Evolutionary conservation across 2,329 filamentous ascomycete genomes (phyloP), one percentile per base, ranked within the genome.

Genomic region (Graphilbum fragrans): DNA sequence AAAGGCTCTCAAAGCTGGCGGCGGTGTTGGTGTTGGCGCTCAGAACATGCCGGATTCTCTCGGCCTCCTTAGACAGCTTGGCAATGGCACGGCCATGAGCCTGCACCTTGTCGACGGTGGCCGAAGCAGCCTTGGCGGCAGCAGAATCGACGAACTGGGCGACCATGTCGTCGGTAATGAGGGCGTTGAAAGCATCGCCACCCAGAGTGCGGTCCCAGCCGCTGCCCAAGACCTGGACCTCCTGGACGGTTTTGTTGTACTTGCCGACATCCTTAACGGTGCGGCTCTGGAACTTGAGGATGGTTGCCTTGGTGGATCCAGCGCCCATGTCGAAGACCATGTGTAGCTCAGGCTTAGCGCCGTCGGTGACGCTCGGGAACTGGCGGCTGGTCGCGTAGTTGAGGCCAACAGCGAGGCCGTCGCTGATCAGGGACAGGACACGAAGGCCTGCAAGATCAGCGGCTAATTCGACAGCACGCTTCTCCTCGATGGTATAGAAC

Each of bases 281-380:
- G 52, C 82, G 80, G 57, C 84, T 83, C 60, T 95, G 88, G 64
- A 98, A 94, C 53, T 80, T 82, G 57, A 98, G 64, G 40, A 98
- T 68, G 7, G 87, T 92, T 5, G 90, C 90, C 53, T 86, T 94
- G 25, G 90, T 84, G 36, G 86, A 95, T 5, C 92, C 92, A 50
- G 92, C 88, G 50, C 92, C 92, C 88, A 98, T 96, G 58, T 98
- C 92, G 56, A 92, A 98, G 23, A 98, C 77, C 58, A 98, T 65
- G 63, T 98, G 86, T 53, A 88, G 77, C 62, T 98, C 92, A 1
- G 92, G 82, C 65, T 87, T 87, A 49, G 75, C 82, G 41, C 86
- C 86, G 41, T 92, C 80, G 42, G 77, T 83, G 45, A 92, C 69
- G 52, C 77, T 86, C 31, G 88, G 86, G 61, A 96, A 98, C 16